These are phyloP conservation scores for Lepidium sativum DNA, from an alignment of 345 rosid genomes.

Conservation along the genomic window DNA sequence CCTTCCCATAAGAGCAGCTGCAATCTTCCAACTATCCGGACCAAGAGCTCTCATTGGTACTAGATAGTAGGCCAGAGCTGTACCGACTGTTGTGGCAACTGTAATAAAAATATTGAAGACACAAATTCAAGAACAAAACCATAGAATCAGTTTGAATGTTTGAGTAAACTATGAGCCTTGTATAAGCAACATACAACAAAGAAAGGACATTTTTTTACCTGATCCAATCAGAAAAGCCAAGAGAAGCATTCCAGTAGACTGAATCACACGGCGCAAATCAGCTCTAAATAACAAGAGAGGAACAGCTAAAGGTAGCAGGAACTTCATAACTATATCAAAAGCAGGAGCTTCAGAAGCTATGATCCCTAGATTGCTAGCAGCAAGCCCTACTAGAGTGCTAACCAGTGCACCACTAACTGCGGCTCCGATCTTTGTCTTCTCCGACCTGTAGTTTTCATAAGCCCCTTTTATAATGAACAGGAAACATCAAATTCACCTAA, in stretches of 20 bases:
- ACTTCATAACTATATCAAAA: conserved; percentile 52
- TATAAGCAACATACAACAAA: neutral
- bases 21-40: conserved; percentile 82
- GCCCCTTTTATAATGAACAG: neutral
- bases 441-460: conserved; percentile 48
- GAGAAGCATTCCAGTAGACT: conserved; percentile 70
- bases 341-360: conserved; percentile 65
- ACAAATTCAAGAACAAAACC: neutral
- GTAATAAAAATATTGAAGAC: neutral
- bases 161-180: neutral
- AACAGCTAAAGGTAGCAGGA: conserved; percentile 70
- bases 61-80: conserved; percentile 52
- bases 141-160: neutral
- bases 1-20: conserved; percentile 93
- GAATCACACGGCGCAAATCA: conserved; percentile 58
- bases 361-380: conserved; percentile 68
- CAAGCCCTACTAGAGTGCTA: conserved; percentile 77
- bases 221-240: conserved; percentile 75
- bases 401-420: conserved; percentile 78
- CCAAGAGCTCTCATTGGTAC: conserved; percentile 93
- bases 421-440: conserved; percentile 78
- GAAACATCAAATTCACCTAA: neutral
- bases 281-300: conserved; percentile 77
- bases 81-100: conserved; percentile 82
- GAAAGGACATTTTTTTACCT: conserved; percentile 28